Evolutionary conservation across 345 rosid species (phyloP).

Genomic region (Capsella bursapastoris): DNA sequence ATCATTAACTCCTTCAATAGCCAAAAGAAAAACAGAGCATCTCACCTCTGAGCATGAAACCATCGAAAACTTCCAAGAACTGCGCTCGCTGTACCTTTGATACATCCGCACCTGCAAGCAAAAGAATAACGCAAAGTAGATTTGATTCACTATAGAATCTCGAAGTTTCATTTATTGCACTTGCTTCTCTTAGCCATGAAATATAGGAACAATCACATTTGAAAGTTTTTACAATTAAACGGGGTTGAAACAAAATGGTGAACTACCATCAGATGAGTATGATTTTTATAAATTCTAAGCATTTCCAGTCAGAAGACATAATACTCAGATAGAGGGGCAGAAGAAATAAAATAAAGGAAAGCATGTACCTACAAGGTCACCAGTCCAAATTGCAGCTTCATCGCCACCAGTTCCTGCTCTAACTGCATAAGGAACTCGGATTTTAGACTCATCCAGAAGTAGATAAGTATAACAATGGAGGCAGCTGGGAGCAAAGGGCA

Average conservation of each 20-base stretch:
- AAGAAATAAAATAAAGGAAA: constrained; percentile 50
- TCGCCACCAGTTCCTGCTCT: constrained; percentile 99
- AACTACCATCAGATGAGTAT: neutral
- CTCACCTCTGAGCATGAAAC: constrained; percentile 85
- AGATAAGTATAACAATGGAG: constrained; percentile 9
- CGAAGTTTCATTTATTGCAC: constrained; percentile 1
- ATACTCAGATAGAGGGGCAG: constrained; percentile 26
- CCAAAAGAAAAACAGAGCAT: neutral
- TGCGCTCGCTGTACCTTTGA: constrained; percentile 83
- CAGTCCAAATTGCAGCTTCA: constrained; percentile 99
- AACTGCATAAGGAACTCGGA: constrained; percentile 54
- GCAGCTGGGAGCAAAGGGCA: constrained; percentile 6
- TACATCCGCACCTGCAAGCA: constrained; percentile 76
- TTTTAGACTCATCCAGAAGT: constrained; percentile 12
- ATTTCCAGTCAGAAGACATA: constrained; percentile 15
- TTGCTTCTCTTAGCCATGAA: constrained; percentile 23
- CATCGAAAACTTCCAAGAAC: constrained; percentile 69
- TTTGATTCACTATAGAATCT: constrained; percentile 12
- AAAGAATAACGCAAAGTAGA: constrained; percentile 30
- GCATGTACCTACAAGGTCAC: constrained; percentile 99
- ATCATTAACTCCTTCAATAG: neutral
- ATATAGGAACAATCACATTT: constrained; percentile 13
- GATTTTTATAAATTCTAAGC: neutral
- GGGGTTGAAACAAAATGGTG: constrained; percentile 8
- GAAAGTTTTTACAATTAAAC: neutral